Conservation (phyloP, 352 stramenopile genomes). For the Aphanomyces astaci region DNA sequence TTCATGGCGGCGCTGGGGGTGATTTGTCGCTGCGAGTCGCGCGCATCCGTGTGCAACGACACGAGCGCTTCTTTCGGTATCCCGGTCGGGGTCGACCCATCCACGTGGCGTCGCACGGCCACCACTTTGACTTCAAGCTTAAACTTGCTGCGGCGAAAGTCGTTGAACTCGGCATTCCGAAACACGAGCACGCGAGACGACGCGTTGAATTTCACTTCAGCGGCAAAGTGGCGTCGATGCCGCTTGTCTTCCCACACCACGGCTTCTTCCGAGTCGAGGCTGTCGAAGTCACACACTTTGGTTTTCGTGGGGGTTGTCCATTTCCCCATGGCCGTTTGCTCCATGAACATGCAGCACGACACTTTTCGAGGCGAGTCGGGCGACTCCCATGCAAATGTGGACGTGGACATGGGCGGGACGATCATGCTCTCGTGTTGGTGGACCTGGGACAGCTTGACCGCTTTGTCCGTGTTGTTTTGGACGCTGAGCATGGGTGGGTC, state of each 20-base stretch:
- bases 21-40: neutral
- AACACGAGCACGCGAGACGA: constrained; percentile 78
- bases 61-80: neutral
- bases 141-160: constrained; percentile 39
- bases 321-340: neutral
- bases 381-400: constrained; percentile 74
- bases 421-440: constrained; percentile 51
- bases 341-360: constrained; percentile 32
- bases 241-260: constrained; percentile 67
- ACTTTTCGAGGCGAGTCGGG: constrained; percentile 66
- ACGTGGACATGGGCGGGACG: constrained; percentile 60
- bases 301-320: constrained; percentile 7
- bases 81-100: neutral
- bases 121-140: constrained; percentile 80
- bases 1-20: neutral
- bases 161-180: constrained; percentile 49
- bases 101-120: constrained; percentile 44
- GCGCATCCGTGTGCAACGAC: neutral
- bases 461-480: constrained; percentile 67
- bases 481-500: constrained; percentile 82
- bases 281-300: constrained; percentile 78
- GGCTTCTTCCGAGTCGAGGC: constrained; percentile 66
- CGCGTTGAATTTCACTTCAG: constrained; percentile 67
- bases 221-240: constrained; percentile 39
- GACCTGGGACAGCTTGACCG: constrained; percentile 65